Conservation (phyloP, 768 basidiomycete species). For the Tubosaeta brunneosetosa region DNA sequence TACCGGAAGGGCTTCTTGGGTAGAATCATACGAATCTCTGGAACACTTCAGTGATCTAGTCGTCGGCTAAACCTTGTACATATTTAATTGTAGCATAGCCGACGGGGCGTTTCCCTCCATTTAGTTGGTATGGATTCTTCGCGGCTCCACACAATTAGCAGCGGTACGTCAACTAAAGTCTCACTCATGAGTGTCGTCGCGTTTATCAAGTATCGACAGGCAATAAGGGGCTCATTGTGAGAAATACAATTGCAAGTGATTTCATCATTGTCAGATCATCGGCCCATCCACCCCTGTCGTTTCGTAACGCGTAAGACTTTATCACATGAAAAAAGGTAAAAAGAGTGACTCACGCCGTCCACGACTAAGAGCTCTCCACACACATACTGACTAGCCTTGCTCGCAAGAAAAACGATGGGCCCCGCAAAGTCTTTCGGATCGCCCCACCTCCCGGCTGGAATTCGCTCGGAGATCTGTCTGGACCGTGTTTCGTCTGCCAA, state of each 20-base stretch:
- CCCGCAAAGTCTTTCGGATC: conserved; percentile 63
- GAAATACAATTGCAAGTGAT: background rate
- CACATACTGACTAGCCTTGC: conserved; percentile 61
- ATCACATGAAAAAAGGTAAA: conserved; percentile 3
- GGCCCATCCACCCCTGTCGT: conserved; percentile 60
- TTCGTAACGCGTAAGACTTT: conserved; percentile 1
- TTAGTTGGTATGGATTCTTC: conserved; percentile 9
- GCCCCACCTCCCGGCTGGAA: conserved; percentile 68
- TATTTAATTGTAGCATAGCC: background rate
- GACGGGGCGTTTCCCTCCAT: conserved; percentile 1
- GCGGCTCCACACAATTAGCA: conserved; percentile 7
- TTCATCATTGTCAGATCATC: conserved; percentile 22
- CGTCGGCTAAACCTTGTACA: background rate
- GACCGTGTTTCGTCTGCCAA: conserved; percentile 56
- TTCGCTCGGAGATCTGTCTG: conserved; percentile 66
- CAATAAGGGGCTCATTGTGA: conserved; percentile 1
- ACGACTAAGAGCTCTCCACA: conserved; percentile 64
- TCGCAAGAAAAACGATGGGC: conserved; percentile 61
- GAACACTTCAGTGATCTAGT: no score
- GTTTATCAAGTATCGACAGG: conserved; percentile 1
- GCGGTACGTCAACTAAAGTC: conserved; percentile 15
- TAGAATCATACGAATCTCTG: background rate
- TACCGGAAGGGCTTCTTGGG: no score
- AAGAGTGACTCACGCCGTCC: conserved; percentile 52
- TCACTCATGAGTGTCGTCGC: background rate